Conservation (phyloP, 73 alveolate genomes). For the Symbiodinium pilosum region DNA sequence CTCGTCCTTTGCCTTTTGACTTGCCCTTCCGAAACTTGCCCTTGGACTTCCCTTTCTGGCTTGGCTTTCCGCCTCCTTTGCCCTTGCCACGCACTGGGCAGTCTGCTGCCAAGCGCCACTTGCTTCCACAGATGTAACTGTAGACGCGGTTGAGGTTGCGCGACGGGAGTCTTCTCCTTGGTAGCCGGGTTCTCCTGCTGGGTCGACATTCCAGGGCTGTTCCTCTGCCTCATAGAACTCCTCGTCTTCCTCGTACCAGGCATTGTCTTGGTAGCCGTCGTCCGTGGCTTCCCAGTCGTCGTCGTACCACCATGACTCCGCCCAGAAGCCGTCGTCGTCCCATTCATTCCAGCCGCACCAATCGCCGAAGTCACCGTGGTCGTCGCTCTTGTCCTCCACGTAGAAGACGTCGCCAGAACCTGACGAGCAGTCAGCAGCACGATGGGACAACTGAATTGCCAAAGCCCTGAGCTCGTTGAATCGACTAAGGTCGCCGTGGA, state of each 20-base stretch:
- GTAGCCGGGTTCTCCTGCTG: not conserved
- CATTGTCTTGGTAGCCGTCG: not conserved
- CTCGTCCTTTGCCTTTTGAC: not conserved
- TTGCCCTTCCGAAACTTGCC: not conserved
- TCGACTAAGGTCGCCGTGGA: too few relatives aligned
- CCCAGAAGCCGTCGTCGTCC: not conserved
- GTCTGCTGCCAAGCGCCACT: not conserved
- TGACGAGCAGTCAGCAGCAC: not conserved
- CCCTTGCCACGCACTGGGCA: not conserved
- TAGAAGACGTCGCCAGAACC: too few relatives aligned
- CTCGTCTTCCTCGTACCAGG: not conserved
- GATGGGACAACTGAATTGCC: not conserved
- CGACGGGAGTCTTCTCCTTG: not conserved
- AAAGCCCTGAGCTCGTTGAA: not conserved
- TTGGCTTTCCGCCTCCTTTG: too few relatives aligned
- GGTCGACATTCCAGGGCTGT: not conserved
- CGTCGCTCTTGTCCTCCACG: not conserved
- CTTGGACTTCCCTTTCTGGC: not conserved
- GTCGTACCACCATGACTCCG: not conserved
- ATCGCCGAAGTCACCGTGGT: not conserved
- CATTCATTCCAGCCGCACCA: not conserved
- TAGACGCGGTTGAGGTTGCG: not conserved
- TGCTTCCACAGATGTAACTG: constrained; percentile 25
- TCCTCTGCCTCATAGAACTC: not conserved
- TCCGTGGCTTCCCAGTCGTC: not conserved